Conservation (phyloP, 176 grass and related monocot species). For the Aegilops tauschii region DNA sequence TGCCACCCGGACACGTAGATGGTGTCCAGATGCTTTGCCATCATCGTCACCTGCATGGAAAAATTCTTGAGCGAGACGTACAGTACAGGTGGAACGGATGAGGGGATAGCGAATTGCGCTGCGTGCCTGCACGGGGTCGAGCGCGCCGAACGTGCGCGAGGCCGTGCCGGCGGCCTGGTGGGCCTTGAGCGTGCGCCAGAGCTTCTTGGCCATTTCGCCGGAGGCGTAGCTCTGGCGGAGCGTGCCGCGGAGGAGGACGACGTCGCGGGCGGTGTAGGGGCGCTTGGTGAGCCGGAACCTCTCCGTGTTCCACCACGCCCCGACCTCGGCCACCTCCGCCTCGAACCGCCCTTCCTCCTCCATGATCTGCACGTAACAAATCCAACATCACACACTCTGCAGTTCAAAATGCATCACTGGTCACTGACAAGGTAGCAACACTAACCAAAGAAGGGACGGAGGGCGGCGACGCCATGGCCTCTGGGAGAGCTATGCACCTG, state of each 20-base stretch:
- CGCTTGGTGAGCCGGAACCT: constrained; percentile 82
- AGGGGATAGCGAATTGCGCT: no score
- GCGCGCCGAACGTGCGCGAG: constrained; percentile 84
- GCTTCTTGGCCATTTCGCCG: constrained; percentile 73
- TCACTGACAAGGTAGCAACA: not conserved
- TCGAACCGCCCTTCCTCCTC: constrained; percentile 95
- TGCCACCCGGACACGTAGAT: constrained; percentile 97
- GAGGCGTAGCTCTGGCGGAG: constrained; percentile 90
- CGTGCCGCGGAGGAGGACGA: constrained; percentile 83
- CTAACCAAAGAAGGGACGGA: constrained; percentile 76
- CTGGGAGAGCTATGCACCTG: not conserved
- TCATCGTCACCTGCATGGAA: constrained; percentile 73
- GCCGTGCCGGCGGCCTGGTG: constrained; percentile 82
- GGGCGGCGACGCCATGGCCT: constrained; percentile 62
- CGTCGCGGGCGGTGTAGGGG: constrained; percentile 66
- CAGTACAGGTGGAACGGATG: no score
- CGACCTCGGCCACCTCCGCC: constrained; percentile 72
- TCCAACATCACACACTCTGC: not conserved
- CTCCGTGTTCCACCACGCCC: constrained; percentile 77
- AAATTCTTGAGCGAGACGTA: not conserved
- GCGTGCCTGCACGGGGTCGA: constrained; percentile 72
- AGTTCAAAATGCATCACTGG: not conserved
- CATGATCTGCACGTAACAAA: constrained; percentile 54
- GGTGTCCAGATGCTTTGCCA: constrained; percentile 91
- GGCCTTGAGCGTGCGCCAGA: constrained; percentile 70